A percentile compares a stretch with the other conserved stretches of the same genome.
phyloP scores from a whole-genome alignment of 768 basidiomycete species.

The Leucogyrophana mollusca region DNA sequence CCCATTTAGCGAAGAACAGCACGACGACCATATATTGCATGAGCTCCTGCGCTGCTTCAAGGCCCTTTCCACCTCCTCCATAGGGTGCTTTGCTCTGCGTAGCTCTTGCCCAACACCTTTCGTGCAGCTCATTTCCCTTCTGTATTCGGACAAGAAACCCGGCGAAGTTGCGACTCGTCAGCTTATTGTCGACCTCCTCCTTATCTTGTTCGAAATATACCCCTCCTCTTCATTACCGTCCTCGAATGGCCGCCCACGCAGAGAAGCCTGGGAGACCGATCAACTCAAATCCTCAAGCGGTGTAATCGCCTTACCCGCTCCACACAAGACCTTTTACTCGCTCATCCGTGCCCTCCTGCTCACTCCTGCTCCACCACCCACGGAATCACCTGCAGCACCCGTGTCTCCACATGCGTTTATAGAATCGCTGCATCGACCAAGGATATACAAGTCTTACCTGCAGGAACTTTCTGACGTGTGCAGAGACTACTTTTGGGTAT shows the following conservation, averaged over 20 bases:
- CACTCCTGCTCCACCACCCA: constrained; percentile 63
- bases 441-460: constrained; percentile 81
- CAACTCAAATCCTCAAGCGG: constrained; percentile 41
- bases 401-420: constrained; percentile 83
- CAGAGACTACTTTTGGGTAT: constrained; percentile 95
- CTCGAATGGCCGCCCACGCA: constrained; percentile 33
- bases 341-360: constrained; percentile 76
- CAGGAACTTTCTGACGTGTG: constrained; percentile 87
- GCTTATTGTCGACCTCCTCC: constrained; percentile 84
- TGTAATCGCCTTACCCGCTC: constrained; percentile 64
- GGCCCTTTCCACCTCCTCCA: constrained; percentile 84
- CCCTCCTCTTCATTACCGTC: constrained; percentile 68
- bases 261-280: constrained; percentile 60
- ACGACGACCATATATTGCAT: constrained; percentile 91
- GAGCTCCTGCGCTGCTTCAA: constrained; percentile 94
- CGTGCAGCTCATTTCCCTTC: constrained; percentile 72
- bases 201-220: constrained; percentile 88
- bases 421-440: constrained; percentile 60
- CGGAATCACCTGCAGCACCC: constrained; percentile 58
- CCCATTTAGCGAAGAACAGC: constrained; percentile 87
- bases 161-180: constrained; percentile 90
- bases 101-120: constrained; percentile 88
- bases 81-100: constrained; percentile 89
- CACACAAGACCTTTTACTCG: constrained; percentile 72
- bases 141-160: constrained; percentile 98